These are phyloP conservation scores for Cordyceps pruinosa DNA, from an alignment of 2,329 filamentous ascomycete genomes.

Conservation along the genomic window DNA sequence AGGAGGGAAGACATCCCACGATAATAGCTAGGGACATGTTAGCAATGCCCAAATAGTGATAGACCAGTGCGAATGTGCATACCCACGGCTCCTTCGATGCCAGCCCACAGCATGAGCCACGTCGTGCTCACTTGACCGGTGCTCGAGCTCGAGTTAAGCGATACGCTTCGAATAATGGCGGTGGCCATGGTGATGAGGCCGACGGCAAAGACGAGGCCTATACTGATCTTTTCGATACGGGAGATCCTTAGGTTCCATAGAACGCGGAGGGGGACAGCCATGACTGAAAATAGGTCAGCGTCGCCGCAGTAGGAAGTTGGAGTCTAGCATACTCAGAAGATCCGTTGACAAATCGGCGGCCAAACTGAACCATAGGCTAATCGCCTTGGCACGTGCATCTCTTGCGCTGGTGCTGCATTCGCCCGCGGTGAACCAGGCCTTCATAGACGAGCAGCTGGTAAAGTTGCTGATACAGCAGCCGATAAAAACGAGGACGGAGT, in stretches of 20 bases:
- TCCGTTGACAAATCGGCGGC: constrained; percentile 17
- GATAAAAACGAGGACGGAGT: constrained; percentile 17
- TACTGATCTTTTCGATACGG: constrained; percentile 15
- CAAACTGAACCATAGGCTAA: constrained; percentile 19
- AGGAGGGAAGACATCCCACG: constrained; percentile 16
- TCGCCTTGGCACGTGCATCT: constrained; percentile 15
- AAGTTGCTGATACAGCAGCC: constrained; percentile 18
- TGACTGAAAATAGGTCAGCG: constrained; percentile 13
- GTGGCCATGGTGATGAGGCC: constrained; percentile 17
- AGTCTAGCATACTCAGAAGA: constrained; percentile 14
- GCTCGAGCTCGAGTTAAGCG: constrained; percentile 11
- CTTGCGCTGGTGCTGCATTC: constrained; percentile 13
- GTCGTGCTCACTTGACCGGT: constrained; percentile 17
- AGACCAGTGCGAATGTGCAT: neutral
- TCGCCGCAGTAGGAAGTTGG: neutral
- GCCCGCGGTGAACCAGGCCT: constrained; percentile 18
- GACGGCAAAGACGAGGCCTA: constrained; percentile 15
- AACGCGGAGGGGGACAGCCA: constrained; percentile 16
- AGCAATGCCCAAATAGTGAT: neutral
- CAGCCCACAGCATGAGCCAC: constrained; percentile 19
- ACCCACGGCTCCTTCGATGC: constrained; percentile 17
- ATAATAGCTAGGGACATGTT: constrained; percentile 14
- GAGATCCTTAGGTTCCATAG: constrained; percentile 16
- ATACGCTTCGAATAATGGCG: constrained; percentile 17
- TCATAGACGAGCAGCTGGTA: constrained; percentile 17